Evolutionary conservation across 148 eudicot species (phyloP), one percentile per base, ranked within the genome.

Genomic region (Spergularia bocconei): DNA sequence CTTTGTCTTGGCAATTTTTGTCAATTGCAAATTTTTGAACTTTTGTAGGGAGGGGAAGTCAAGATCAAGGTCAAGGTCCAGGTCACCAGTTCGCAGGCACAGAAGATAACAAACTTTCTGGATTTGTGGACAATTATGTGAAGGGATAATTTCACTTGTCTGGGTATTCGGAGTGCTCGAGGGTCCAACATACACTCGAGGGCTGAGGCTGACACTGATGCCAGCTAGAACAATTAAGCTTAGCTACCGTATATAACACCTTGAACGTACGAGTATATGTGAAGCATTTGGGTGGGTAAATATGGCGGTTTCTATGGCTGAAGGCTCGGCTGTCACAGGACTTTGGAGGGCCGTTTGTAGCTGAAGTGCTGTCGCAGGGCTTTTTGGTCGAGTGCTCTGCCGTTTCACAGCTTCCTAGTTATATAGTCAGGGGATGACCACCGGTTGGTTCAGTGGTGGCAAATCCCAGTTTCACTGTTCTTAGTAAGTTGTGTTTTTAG

Each of bases 31-130:
- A 73, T 56, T 61, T 63, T 13, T 71, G 13, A 66, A 60, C 39
- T 67, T 67, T 23, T 72, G 41, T 79, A 91, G 93, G 82, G 85
- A 86, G 23, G 86, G 73, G 80, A 83, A 84, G 68, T 92, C 97
- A 21, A 77, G 63, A 16, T 62, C 76, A 60, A 88, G 87, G 51
- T 74, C 76, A 54, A 88, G 84, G 78, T 88, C 91, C 53, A 83
- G 83, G 78, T 90, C 93, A 70, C 93, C 98, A 65, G 85, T 71
- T 71, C 93, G 90, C 73, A 81, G 86, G n/a, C 81, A 72, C 61
- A 85, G 86, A 82, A 83, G 84, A 87, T 76, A 13, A 67, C 3
- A 38, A 7, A 63, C 14, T 38, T 11, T 33, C 29, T 38, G 9
- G 29, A 16, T 8, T 63, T 29, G 23, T n/a, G 70, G 19, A 53